Evolutionary conservation across 345 rosid species (phyloP), one percentile per base, ranked within the genome.

Genomic region (Aurinia saxatilis): DNA sequence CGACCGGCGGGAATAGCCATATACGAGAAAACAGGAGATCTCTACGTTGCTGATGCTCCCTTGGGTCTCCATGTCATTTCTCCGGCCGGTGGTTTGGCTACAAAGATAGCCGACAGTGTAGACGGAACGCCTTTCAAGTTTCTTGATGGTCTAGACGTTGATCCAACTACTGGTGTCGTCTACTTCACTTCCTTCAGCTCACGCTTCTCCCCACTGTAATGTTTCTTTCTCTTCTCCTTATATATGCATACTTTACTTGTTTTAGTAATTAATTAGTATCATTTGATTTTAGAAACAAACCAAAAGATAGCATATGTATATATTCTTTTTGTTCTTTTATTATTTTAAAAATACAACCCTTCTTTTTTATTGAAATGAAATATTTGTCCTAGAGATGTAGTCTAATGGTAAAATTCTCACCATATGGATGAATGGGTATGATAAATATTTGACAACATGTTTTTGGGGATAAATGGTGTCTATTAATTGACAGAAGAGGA

Each of bases 31-130:
- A 75, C 65, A 30, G 79, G 74, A 30, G 61, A 79, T 58, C 62
- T 82, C 8, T 79, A 70, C 60, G 63, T 77, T 5, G 76, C 79
- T 5, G 84, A 82, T 67, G 83, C 83, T 19, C 81, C 73, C 17
- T 63, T 61, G 41, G 83, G 83, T 12, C 65, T 81, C 2, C 69
- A 70, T 6, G 50, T 31, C 14, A 51, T 81, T 33, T 76, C 81
- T 2, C 67, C 75, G 10, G 31, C 38, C 1, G 86, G 86, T 4
- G 86, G 80, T 2, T 18, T 67, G 33, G 78, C 86, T 38, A 68
- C 65, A 3, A 44, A 39, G 40, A 41, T 81, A 18, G 65, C 65
- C n/a, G 78, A 74, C 29, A 47, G 60, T 41, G 77, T 53, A 0
- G 60, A 79, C 25, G 73, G 75, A 3, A 33, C 19, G 8, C 75